Evolutionary conservation across 192 early-diverging fungal genomes (phyloP), one percentile per base, ranked within the genome.

Genomic region (Coemansia sp.): DNA sequence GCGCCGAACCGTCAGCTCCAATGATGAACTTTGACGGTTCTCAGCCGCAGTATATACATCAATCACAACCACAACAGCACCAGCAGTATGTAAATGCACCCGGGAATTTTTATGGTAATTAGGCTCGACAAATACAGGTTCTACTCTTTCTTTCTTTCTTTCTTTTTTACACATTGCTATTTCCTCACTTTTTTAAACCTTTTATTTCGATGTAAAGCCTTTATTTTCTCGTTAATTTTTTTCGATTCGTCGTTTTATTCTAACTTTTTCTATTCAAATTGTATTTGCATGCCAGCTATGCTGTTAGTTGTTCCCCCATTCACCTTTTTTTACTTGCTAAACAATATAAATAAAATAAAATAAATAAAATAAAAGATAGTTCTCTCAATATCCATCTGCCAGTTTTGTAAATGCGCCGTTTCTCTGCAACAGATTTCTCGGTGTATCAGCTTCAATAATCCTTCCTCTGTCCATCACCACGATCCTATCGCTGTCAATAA

Each of bases 401-500:
- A 62, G 20, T 5, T 20, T 5, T 6, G 38, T 28, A 48, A 62
- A 62, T 28, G 20, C 41, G 8, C 18, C 5, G 39, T 62, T 22
- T 20, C 39, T 67, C 22, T 56, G n/a, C 14, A 57, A 33, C 4
- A 57, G 5, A n/a, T 43, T 57, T 38, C 22, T 35, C 3, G 65
- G 65, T 8, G 65, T 55, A 37, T 39, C 65, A 0, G 56, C 53
- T 37, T 66, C 65, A 17, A 55, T 52, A 38, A 66, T 20, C 20
- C n/a, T 37, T 5, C 65, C 65, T 35, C 41, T 57, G 37, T 91
- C 86, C 22, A 94, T 71, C 1, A 93, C 89, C 36, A 92, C 59
- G 60, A 93, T 83, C 57, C 84, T 82, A 62, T 92, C 89, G 58
- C 85, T 87, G 67, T 90, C 82, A 12, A 86, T 66, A 2, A 87